Evolutionary conservation across 108 stramenopile genomes (phyloP).

Genomic region (Schizochytrium sp.): DNA sequence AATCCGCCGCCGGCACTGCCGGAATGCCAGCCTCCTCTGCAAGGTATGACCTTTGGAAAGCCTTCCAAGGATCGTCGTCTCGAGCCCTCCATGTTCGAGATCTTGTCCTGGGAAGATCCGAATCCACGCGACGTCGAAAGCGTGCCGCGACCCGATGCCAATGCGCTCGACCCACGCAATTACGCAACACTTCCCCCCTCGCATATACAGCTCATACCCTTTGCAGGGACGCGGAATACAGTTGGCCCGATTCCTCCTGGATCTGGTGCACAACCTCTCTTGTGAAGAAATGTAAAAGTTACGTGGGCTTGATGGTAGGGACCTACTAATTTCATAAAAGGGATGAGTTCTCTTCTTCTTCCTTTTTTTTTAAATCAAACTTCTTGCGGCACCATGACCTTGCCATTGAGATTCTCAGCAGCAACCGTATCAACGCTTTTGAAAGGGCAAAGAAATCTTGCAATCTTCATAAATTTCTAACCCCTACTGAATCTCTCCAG

Average conservation of each 20-base stretch:
- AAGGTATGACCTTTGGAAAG: neutral
- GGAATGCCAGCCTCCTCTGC: neutral
- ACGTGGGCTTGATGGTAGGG: no score
- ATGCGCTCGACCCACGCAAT: neutral
- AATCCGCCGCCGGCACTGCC: neutral
- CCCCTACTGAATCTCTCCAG: no score
- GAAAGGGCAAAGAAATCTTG: no score
- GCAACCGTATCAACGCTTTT: no score
- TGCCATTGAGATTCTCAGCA: no score
- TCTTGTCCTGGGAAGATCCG: neutral
- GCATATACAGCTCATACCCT: neutral
- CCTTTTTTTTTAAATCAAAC: no score
- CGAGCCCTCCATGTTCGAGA: conserved; percentile 9
- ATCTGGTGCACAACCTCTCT: no score
- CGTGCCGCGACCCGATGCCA: neutral
- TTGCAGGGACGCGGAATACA: neutral
- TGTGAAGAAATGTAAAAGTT: no score
- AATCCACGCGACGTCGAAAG: neutral
- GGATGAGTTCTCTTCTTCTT: no score
- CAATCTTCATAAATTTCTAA: no score
- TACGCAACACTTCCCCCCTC: neutral
- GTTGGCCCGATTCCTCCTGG: neutral
- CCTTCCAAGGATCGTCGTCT: neutral
- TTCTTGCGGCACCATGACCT: no score
- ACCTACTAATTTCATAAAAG: no score